Evolutionary conservation across 2,329 filamentous ascomycete genomes (phyloP), one percentile per base, ranked within the genome.

Genomic region (Sporothrix variecibatus): DNA sequence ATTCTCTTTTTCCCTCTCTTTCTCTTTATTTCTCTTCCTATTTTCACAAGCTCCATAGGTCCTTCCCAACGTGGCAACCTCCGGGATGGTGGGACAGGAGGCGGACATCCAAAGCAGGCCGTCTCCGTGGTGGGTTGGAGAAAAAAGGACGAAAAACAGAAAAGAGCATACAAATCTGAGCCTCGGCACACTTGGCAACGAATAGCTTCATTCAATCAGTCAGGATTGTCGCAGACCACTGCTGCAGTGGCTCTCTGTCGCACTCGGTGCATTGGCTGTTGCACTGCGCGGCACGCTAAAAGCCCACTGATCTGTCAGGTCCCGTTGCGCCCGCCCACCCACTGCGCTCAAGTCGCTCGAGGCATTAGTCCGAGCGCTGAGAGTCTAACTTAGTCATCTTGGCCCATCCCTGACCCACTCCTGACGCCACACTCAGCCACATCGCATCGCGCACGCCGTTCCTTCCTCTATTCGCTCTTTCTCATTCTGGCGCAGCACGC

Each of bases 1-100:
- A 46, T 65, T 65, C 38, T 20, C 12, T 43, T 23, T 31, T 8
- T 26, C 12, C 9, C 12, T 15, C 12, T 11, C 6, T 43, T 9
- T 43, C 40, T 17, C 12, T 49, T 28, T 17, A 1, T 38, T 20
- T 65, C 6, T 43, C 3, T 65, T 46, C 20, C 17, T 26, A 56
- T 40, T 26, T n/a, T 26, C 9, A 28, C 17, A 34, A 26, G 67
- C 67, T 65, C 56, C 26, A 64, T 20, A 26, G 38, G 43, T 51
- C 40, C 58, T 53, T 60, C 53, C 28, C 72, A 43, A 68, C 38
- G 71, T 58, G 62, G 71, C 49, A 72, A 73, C 43, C 49, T 58
- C 73, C 73, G 73, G 51, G 60, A 43, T 56, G 46, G 72, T 74
- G 56, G 72, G 46, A 64, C 65, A 49, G 23, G n/a, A 34, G 53